Percentiles rank a stretch among this genome's conserved stretches.
These are phyloP conservation scores for Botrytis galanthina DNA, from an alignment of 2,329 filamentous ascomycete genomes.

Conservation along the genomic window DNA sequence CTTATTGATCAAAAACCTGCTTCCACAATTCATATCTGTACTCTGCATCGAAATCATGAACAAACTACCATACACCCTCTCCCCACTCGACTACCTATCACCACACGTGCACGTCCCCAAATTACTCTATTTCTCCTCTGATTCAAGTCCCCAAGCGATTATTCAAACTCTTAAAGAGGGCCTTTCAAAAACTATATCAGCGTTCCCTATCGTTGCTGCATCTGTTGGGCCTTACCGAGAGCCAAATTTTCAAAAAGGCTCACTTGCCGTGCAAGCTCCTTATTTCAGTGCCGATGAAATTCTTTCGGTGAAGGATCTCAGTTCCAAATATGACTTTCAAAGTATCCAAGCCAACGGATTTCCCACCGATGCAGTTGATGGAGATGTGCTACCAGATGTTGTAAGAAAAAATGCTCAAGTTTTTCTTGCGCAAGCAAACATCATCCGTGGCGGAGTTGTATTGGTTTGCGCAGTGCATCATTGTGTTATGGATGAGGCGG, in stretches of 20 bases:
- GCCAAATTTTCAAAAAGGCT: background rate
- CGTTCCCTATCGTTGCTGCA: background rate
- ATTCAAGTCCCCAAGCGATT: background rate
- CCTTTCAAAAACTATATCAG: conserved; percentile 4
- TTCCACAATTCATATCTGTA: background rate
- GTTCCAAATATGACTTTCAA: conserved; percentile 7
- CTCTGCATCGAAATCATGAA: background rate
- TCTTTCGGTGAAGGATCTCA: conserved; percentile 1
- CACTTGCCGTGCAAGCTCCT: conserved; percentile 3
- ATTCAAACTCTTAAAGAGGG: background rate
- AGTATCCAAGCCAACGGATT: background rate
- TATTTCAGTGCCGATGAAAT: background rate
- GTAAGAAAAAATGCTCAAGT: background rate
- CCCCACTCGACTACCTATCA: conserved; percentile 6
- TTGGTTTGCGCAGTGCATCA: conserved; percentile 6
- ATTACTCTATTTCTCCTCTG: background rate
- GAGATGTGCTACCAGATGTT: background rate
- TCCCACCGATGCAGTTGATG: background rate
- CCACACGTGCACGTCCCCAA: conserved; percentile 4
- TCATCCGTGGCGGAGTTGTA: background rate
- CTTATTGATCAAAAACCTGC: background rate
- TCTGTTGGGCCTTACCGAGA: background rate
- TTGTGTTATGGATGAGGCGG: conserved; percentile 9
- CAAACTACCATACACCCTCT: background rate
- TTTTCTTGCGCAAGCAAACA: conserved; percentile 2